phyloP scores from a whole-genome alignment of 2,329 filamentous ascomycete genomes.

The Phialophora expanda region DNA sequence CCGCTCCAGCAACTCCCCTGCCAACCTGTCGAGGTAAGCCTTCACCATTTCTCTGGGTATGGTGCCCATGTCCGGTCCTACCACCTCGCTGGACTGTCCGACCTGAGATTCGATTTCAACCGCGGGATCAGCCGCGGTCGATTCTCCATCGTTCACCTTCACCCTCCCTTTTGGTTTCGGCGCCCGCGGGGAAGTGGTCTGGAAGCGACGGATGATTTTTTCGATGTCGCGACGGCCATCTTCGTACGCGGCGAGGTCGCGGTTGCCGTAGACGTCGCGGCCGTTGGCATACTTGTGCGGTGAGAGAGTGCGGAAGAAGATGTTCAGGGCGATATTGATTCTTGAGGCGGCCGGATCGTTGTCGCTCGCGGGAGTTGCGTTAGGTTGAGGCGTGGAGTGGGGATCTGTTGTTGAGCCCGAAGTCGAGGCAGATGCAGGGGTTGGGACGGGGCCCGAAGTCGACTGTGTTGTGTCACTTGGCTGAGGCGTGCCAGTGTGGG shows the following conservation, averaged over 20 bases:
- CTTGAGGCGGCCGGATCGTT: slow-evolving; percentile 16
- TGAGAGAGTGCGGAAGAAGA: slow-evolving; percentile 77
- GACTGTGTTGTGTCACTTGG: slow-evolving; percentile 38
- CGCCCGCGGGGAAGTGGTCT: background rate
- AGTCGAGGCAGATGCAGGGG: background rate
- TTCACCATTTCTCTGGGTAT: slow-evolving; percentile 69
- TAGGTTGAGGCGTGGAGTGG: background rate
- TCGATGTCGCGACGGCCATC: slow-evolving; percentile 75
- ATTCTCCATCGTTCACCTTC: background rate
- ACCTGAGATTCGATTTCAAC: background rate
- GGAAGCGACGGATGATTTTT: slow-evolving; percentile 58
- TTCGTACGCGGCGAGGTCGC: slow-evolving; percentile 83
- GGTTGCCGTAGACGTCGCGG: slow-evolving; percentile 84
- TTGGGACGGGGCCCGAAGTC: background rate
- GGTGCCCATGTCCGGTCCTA: background rate
- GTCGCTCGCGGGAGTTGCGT: background rate
- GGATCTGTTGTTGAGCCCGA: slow-evolving; percentile 29
- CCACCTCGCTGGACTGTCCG: background rate
- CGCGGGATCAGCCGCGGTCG: background rate
- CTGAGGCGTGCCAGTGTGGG: slow-evolving; percentile 73
- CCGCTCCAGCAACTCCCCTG: slow-evolving; percentile 64
- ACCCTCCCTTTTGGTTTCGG: background rate
- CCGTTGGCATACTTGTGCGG: slow-evolving; percentile 71
- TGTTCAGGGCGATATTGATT: slow-evolving; percentile 80
- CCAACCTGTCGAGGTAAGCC: slow-evolving; percentile 77